Base-by-base conservation (phyloP, 2,329 filamentous ascomycete genomes). In the Cercospora beticola region DNA sequence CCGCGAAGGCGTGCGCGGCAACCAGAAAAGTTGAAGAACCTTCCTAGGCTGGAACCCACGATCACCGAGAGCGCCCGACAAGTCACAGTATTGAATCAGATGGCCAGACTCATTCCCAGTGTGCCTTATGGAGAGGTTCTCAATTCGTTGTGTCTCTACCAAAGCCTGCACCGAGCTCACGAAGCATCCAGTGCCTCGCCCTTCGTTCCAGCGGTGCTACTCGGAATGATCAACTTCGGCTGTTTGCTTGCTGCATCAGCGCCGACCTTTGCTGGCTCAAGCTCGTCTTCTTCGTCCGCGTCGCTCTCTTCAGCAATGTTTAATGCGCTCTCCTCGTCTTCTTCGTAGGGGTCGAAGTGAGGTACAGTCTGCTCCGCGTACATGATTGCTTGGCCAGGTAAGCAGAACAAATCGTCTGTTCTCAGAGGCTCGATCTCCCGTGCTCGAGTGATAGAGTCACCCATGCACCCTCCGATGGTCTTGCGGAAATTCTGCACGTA, bases 351-450 rank as follows among this genome's bases (percentile, higher is more conserved):
- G 14, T 63, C 64, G 43, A 40, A 52, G 14, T 18, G 26, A 31
- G 70, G 59, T 12, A 57, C 59, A 28, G 71, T 61, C 26, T 71
- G 71, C 40, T 68, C 71, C 4, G 70, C 74, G 59, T 72, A 77
- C 31, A 74, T 71, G 12, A 73, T 52, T 16, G 76, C 73, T 12
- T 75, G 62, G 4, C 73, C 76, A 16, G 76, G 68, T 30, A 83
- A 80, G 74, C 91, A 94, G 77, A 94, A 94, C 60, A 93, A 79
- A 76, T 92, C 89, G 31, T 81, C 79, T 1, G 87, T 83, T 46
- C 81, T 82, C 28, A 46, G 46, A 12, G 12, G 28, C 79, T 78
- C n/a, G 72, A 33, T 76, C 54, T 69, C 75, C 61, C 75, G 76
- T 73, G 62, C 76, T 74, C 73, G 78, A 5, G 75, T 75, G 66